A percentile compares a stretch with the other conserved stretches of the same genome.
phyloP scores from a whole-genome alignment of 2,329 filamentous ascomycete genomes.

The Diaporthe vexans region DNA sequence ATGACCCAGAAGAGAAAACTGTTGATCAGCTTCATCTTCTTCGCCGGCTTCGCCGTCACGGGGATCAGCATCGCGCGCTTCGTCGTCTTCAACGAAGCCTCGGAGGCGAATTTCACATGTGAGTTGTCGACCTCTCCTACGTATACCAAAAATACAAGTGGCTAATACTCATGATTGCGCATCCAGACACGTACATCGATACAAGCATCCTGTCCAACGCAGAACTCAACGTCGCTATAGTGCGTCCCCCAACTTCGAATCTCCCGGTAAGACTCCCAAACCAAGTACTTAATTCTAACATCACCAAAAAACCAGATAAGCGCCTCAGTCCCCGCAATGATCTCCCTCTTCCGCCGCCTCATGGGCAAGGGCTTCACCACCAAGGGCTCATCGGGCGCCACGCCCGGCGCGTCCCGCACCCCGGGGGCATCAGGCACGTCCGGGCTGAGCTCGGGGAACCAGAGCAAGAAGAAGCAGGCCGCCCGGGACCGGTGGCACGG shows the following conservation, averaged over 20 bases:
- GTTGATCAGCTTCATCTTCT: neutral
- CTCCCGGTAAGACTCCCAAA: neutral
- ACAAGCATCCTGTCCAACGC: neutral
- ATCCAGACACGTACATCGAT: neutral
- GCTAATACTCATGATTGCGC: neutral
- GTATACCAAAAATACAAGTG: neutral
- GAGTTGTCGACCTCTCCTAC: too few species aligned
- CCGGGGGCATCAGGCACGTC: neutral
- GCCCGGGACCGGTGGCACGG: neutral
- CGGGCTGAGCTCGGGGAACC: neutral
- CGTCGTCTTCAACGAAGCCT: neutral
- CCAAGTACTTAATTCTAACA: neutral
- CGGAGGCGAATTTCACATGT: neutral
- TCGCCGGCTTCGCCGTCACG: neutral
- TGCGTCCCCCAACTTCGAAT: neutral
- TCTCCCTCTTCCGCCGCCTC: neutral
- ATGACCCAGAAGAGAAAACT: neutral
- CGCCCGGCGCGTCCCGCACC: neutral
- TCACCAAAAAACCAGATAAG: neutral
- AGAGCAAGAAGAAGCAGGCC: neutral
- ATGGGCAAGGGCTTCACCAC: neutral
- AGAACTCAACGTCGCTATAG: neutral
- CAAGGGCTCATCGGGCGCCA: neutral
- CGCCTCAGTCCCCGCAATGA: neutral
- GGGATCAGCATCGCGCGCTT: slow-evolving; percentile 1